Base-by-base conservation (phyloP, 306 rosid genomes). In the Castanopsis chinensis region DNA sequence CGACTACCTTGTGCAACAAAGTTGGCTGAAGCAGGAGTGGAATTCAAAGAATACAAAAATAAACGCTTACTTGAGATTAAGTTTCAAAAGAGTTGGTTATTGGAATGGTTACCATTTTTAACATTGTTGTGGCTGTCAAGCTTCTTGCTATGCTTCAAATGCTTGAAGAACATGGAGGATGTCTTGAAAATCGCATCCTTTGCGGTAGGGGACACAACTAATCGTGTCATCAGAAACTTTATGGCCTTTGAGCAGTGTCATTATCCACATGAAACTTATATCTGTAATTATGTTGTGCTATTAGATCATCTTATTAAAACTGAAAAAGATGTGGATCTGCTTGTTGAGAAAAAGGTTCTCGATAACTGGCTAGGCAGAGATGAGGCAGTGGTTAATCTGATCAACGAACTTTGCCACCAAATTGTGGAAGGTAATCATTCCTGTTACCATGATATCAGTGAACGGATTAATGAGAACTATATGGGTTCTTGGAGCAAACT, bases 221-320 rank as follows among this genome's bases (percentile, higher is more conserved):
- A 78, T 6, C n/a, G 69, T 54, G 5, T 82, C 17, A 7, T 77
- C 5, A 30, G 82, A 56, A 84, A 84, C 51, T 19, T 84, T 5
- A 73, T 80, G 79, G 85, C 87, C n/a, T 41, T 84, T 27, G 82
- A 80, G 72, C 82, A 80, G 56, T 81, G 81, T 27, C 74, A 71
- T 32, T 80, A 81, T 51, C 78, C 85, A 1, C 0, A 17, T 1
- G 2, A 74, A 1, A 13, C 79, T 25, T 71, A 81, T 32, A 12
- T 85, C 11, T 81, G 83, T 72, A 72, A 71, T 12, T 85, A 85
- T 15, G 23, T 85, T 3, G 25, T 45, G 64, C 18, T 78, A 5
- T 51, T 85, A 71, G 78, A 78, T 65, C 41, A 74, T 4, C 85
- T 78, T 0, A 80, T 75, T 33, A 14, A 85, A 75, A 81, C 60